Percentiles rank a stretch among this genome's conserved stretches.
Conservation (phyloP, 345 rosid species). For the Euphorbia peplus region DNA sequence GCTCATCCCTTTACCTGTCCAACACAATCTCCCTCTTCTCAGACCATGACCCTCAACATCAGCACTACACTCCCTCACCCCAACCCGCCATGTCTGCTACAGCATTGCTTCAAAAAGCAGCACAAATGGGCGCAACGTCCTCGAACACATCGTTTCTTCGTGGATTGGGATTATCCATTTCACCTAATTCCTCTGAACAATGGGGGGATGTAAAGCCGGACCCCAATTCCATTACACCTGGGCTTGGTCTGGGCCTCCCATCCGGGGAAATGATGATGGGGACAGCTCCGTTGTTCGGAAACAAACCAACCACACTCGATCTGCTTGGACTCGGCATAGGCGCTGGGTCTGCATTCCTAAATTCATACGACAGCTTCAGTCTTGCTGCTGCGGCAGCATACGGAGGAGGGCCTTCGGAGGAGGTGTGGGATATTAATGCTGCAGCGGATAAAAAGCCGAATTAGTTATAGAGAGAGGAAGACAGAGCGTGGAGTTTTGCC, state of each 20-base stretch:
- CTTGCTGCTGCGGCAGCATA: conserved; percentile 27
- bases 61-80: conserved; percentile 34
- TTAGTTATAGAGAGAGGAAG: not conserved
- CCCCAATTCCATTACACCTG: conserved; percentile 16
- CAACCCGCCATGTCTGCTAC: conserved; percentile 91
- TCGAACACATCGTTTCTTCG: conserved; percentile 47
- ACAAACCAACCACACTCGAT: conserved; percentile 60
- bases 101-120: conserved; percentile 93
- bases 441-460: conserved; percentile 31
- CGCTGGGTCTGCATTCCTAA: conserved; percentile 47
- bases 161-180: conserved; percentile 43
- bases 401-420: conserved; percentile 31
- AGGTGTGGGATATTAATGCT: conserved; percentile 45
- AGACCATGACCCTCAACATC: conserved; percentile 30
- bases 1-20: conserved; percentile 48
- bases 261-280: conserved; percentile 35
- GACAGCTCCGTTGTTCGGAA: conserved; percentile 39
- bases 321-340: conserved; percentile 62
- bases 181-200: conserved; percentile 30
- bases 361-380: conserved; percentile 42
- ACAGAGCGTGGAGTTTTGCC: not conserved
- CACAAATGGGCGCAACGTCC: conserved; percentile 77
- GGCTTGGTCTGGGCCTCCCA: conserved; percentile 44
- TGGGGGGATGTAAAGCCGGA: conserved; percentile 35
- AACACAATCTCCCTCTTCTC: conserved; percentile 37